Evolutionary conservation across 1,284 basidiomycete genomes (phyloP), one percentile per base, ranked within the genome.

Genomic region (Fomitopsis pinicola): DNA sequence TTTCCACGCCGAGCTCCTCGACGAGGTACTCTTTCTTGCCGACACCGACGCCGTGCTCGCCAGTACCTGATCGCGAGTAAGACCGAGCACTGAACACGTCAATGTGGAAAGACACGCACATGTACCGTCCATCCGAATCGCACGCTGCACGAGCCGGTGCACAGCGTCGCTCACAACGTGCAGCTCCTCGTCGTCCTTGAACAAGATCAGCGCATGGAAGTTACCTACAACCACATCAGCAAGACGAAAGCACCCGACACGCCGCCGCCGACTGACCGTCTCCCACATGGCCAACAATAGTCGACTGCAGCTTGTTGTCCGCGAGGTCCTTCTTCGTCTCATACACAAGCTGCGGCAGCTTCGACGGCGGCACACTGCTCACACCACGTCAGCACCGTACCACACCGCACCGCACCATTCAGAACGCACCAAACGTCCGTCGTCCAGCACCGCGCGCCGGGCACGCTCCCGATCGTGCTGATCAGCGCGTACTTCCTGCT

Each of bases 401-500:
- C 30, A 22, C 22, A 22, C 22, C 22, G 2, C 22, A 22, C 22
- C 22, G 22, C 22, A 22, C 30, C 30, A 0, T 33, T 33, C 30
- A 26, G 30, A 53, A 64, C 73, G 55, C 68, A 88, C 91, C 92
- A 94, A 50, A 94, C 91, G 73, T 95, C 94, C 1, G 94, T 96
- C 5, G 91, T 91, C 91, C 92, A 95, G 62, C 87, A 89, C 56
- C 81, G 82, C 12, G 78, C 76, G 10, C 84, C 87, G 3, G 90
- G 88, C 59, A 84, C 74, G 17, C 67, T 68, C 19, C 84, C 84
- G 64, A 93, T 72, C 9, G 87, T 88, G 54, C 86, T 88, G 80
- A 85, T 92, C 40, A 95, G 75, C 3, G 92, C 91, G 69, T 92
- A 89, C 77, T 97, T 98, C 54, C 88, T 80, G 64, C 93, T 93